Conservation (phyloP, 2,329 filamentous ascomycete species). For the Akanthomyces uredinophilus region DNA sequence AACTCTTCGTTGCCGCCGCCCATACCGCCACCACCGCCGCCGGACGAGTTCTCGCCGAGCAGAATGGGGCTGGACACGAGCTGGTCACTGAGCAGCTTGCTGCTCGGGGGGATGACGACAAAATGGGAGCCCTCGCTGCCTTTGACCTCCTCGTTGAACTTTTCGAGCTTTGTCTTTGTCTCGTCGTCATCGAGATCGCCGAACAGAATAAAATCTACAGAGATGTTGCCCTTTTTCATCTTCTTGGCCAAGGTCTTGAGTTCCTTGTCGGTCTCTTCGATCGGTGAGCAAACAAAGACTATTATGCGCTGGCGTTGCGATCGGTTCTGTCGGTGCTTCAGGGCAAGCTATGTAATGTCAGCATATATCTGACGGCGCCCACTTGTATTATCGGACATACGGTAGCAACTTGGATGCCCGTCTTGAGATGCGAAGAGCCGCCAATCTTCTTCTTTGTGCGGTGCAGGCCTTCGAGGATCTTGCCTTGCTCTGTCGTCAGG, state of each 20-base stretch:
- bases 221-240: constrained; percentile 97
- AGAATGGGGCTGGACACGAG: constrained; percentile 86
- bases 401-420: constrained; percentile 89
- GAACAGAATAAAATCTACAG: constrained; percentile 91
- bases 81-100: constrained; percentile 87
- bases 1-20: constrained; percentile 61
- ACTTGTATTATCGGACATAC: constrained; percentile 49
- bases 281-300: constrained; percentile 90
- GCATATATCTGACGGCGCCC: constrained; percentile 52
- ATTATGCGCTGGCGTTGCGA: constrained; percentile 94
- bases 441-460: constrained; percentile 87
- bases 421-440: constrained; percentile 81
- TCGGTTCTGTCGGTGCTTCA: constrained; percentile 98
- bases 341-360: constrained; percentile 71
- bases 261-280: constrained; percentile 83
- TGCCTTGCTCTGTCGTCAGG: constrained; percentile 91
- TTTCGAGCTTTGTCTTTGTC: constrained; percentile 83
- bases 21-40: constrained; percentile 44
- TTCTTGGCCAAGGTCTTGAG: constrained; percentile 88
- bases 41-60: constrained; percentile 67
- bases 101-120: constrained; percentile 83
- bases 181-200: constrained; percentile 88
- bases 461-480: constrained; percentile 87
- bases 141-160: constrained; percentile 92
- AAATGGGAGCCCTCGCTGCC: constrained; percentile 86